phyloP scores from a whole-genome alignment of 805 yeast genomes.

The Yueomyces sinensis region DNA sequence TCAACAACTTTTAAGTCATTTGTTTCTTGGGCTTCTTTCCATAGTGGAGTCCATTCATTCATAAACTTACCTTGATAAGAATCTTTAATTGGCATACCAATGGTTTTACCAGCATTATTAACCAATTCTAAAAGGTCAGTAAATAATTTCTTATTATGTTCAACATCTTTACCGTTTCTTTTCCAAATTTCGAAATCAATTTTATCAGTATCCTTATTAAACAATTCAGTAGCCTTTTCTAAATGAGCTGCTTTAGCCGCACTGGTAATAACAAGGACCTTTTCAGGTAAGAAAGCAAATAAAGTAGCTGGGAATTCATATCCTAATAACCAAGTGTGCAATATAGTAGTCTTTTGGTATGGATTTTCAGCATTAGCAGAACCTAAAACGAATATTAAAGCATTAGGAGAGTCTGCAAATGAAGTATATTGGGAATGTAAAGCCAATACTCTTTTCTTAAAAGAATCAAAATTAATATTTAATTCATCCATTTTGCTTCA shows the following conservation, averaged over 20 bases:
- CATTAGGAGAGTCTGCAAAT: constrained; percentile 25
- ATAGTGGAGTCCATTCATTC: constrained; percentile 54
- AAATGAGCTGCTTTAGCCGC: constrained; percentile 77
- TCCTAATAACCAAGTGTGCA: constrained; percentile 87
- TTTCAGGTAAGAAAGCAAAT: constrained; percentile 46
- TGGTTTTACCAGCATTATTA: constrained; percentile 30
- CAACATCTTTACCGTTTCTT: constrained; percentile 64
- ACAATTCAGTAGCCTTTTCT: constrained; percentile 16
- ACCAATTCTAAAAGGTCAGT: constrained; percentile 37
- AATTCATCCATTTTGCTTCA: constrained; percentile 20
- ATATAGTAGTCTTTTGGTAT: constrained; percentile 71
- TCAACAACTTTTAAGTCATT: constrained; percentile 33
- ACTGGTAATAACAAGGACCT: constrained; percentile 57
- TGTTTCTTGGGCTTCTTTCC: constrained; percentile 26
- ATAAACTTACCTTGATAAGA: constrained; percentile 73
- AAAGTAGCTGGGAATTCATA: constrained; percentile 94
- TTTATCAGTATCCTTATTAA: constrained; percentile 37
- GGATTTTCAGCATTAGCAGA: constrained; percentile 82
- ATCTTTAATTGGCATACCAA: constrained; percentile 69
- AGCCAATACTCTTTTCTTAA: constrained; percentile 17
- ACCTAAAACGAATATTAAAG: constrained; percentile 62
- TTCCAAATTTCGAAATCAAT: constrained; percentile 41
- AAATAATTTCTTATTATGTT: constrained; percentile 57
- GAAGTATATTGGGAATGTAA: constrained; percentile 15
- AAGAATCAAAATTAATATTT: constrained; percentile 18